Evolutionary conservation across 179 eudicot genomes (phyloP).

Genomic region (Amaranthus tricolor): DNA sequence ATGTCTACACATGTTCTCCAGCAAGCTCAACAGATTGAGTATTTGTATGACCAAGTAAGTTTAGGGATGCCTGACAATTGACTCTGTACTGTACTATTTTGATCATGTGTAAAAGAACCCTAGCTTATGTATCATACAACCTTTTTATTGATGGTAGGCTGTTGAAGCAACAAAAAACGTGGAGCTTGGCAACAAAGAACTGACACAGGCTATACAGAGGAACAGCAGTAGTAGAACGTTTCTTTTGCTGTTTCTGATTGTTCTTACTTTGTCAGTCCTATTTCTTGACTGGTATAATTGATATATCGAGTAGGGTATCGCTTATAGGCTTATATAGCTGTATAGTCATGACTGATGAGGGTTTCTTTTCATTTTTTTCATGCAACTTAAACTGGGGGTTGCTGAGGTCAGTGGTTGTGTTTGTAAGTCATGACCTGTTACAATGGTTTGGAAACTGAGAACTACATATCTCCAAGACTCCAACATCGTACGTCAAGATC

Average conservation of each 20-base stretch:
- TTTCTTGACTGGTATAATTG: constrained; percentile 87
- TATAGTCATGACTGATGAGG: neutral
- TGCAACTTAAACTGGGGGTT: neutral
- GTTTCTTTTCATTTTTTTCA: neutral
- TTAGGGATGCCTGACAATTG: neutral
- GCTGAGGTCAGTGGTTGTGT: neutral
- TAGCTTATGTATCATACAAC: neutral
- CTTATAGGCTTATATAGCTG: neutral
- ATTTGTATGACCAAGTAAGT: constrained; percentile 82
- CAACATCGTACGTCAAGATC: too few relatives aligned
- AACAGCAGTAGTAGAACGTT: constrained; percentile 92
- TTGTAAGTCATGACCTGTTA: neutral
- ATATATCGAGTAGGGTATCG: constrained; percentile 4
- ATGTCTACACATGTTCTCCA: constrained; percentile 94
- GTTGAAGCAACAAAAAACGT: constrained; percentile 86
- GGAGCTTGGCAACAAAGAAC: constrained; percentile 85
- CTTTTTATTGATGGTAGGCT: constrained; percentile 45
- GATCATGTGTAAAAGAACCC: neutral
- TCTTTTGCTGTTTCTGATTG: constrained; percentile 69
- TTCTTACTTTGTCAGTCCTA: constrained; percentile 66
- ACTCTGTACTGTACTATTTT: too few relatives aligned
- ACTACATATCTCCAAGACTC: too few relatives aligned
- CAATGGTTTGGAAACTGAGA: too few relatives aligned
- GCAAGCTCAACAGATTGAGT: constrained; percentile 88
- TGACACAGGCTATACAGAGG: constrained; percentile 79